Evolutionary conservation across 345 rosid species (phyloP).

Genomic region (Gossypium rotundifolium): DNA sequence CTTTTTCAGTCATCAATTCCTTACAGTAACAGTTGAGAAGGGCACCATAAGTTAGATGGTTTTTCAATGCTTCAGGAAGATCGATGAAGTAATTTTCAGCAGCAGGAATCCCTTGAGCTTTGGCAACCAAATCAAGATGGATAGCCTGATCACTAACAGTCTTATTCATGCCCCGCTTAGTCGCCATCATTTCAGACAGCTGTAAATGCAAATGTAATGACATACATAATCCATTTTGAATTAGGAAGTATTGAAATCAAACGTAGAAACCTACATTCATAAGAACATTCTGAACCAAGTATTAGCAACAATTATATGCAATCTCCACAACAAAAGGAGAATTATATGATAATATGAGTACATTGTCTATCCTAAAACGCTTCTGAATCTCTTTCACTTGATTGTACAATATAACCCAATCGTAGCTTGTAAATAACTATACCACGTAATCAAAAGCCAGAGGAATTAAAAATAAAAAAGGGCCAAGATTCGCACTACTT

Average conservation of each 20-base stretch:
- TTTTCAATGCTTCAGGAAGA: constrained; percentile 79
- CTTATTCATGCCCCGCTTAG: constrained; percentile 73
- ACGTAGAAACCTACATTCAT: neutral
- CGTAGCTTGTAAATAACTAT: neutral
- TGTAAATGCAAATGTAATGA: constrained; percentile 21
- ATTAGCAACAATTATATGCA: neutral
- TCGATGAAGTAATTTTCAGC: constrained; percentile 73
- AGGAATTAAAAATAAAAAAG: neutral
- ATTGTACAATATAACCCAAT: neutral
- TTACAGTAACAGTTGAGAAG: constrained; percentile 90
- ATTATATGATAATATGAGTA: no score
- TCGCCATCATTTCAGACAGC: constrained; percentile 79
- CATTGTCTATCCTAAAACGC: neutral
- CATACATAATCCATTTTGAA: constrained; percentile 1
- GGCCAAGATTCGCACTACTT: neutral
- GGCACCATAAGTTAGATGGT: constrained; percentile 65
- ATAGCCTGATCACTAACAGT: constrained; percentile 93
- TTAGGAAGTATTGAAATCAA: neutral
- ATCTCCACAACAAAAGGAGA: neutral
- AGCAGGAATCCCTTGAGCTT: constrained; percentile 65
- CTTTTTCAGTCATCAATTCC: constrained; percentile 69
- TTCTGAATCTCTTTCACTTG: neutral
- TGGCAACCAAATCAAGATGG: constrained; percentile 90
- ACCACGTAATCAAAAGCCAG: neutral
- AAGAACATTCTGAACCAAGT: neutral